phyloP scores from a whole-genome alignment of 306 rosid genomes.

The Biancaea sappan region DNA sequence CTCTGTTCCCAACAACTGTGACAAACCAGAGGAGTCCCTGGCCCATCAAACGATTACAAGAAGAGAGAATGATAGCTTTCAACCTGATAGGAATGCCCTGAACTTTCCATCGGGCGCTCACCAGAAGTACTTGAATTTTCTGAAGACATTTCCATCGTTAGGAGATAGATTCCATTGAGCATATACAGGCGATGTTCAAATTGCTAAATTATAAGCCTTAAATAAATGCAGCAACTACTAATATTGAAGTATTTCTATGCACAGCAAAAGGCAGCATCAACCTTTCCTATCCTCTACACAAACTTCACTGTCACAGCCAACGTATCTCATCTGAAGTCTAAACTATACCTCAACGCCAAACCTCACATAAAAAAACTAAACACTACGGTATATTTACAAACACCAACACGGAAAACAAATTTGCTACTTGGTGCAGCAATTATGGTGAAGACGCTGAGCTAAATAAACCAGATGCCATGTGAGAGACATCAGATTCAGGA shows the following conservation, averaged over 20 bases:
- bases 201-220: neutral
- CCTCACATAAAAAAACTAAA: neutral
- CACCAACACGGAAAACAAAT: neutral
- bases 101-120: too few relatives aligned
- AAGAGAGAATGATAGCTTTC: too few relatives aligned
- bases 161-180: too few relatives aligned
- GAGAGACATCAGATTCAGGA: conserved; percentile 48
- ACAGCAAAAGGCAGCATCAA: neutral
- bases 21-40: too few relatives aligned
- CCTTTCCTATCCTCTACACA: neutral
- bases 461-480: conserved; percentile 54
- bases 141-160: too few relatives aligned
- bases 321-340: neutral
- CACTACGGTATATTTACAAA: neutral
- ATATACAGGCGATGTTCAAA: too few relatives aligned
- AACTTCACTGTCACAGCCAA: neutral
- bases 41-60: too few relatives aligned
- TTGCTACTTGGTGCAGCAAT: neutral
- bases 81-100: too few relatives aligned
- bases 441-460: conserved; percentile 24
- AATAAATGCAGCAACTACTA: too few relatives aligned
- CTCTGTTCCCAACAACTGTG: too few relatives aligned
- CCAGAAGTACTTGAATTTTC: too few relatives aligned
- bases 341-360: too few relatives aligned
- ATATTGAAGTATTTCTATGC: neutral